Evolutionary conservation across 371 early-diverging fungal genomes (phyloP).

Genomic region (Mucor plumbeus): DNA sequence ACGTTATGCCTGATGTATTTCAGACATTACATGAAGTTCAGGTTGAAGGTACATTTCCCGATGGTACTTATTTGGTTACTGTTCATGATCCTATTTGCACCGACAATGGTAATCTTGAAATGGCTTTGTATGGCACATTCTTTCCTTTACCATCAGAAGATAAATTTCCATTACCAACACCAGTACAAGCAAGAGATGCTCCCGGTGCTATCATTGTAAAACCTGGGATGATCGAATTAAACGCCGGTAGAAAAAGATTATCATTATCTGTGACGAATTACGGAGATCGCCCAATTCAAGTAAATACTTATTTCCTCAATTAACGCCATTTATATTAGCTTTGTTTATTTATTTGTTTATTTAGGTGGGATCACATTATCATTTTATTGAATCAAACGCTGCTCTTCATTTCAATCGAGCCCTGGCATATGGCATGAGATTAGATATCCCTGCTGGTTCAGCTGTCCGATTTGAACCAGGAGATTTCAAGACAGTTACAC

Average conservation of each 20-base stretch:
- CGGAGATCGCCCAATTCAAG: constrained; percentile 91
- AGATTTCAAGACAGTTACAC: constrained; percentile 80
- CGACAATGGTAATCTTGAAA: constrained; percentile 76
- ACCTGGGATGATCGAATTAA: constrained; percentile 71
- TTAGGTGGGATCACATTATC: constrained; percentile 89
- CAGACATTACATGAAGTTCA: constrained; percentile 81
- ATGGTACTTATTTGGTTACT: constrained; percentile 91
- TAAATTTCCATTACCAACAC: constrained; percentile 56
- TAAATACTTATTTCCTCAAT: neutral
- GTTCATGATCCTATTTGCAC: constrained; percentile 88
- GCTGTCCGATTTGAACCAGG: constrained; percentile 84
- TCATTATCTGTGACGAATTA: constrained; percentile 82
- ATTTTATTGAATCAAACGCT: constrained; percentile 90
- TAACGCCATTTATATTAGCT: neutral
- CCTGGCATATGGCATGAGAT: constrained; percentile 80
- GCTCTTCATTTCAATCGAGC: constrained; percentile 81
- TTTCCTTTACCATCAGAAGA: constrained; percentile 74
- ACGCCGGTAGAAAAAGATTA: constrained; percentile 69
- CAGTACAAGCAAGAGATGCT: constrained; percentile 40
- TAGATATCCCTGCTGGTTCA: constrained; percentile 89
- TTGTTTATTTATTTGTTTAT: neutral
- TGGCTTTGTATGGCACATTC: constrained; percentile 88
- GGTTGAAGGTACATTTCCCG: constrained; percentile 88
- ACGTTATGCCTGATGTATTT: constrained; percentile 77
- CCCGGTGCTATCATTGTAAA: constrained; percentile 72